A percentile compares a stretch with the other conserved stretches of the same genome.
phyloP scores from a whole-genome alignment of 129 eudicot species.

The Helichrysum umbraculigerum region DNA sequence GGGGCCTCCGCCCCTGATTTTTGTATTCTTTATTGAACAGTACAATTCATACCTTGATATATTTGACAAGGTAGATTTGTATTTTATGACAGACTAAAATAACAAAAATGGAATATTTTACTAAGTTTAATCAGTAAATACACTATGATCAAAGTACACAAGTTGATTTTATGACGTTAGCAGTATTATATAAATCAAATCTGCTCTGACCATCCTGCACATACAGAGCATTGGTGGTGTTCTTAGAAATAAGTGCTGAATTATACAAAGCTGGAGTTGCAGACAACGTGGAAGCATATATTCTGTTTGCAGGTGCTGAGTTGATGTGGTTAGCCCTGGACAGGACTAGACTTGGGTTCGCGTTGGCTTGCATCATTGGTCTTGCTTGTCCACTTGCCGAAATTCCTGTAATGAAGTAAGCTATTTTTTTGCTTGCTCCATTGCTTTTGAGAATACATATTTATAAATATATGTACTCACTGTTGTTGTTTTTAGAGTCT shows the following conservation, averaged over 20 bases:
- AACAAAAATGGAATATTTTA: too few species aligned
- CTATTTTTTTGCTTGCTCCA: neutral
- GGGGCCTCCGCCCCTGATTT: too few species aligned
- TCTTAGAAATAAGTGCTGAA: slow-evolving; percentile 71
- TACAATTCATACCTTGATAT: neutral
- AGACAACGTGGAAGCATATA: slow-evolving; percentile 67
- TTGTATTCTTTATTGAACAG: neutral
- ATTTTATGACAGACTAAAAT: neutral
- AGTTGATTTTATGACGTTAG: neutral
- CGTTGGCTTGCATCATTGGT: slow-evolving; percentile 65
- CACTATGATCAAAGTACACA: neutral
- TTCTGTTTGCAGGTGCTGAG: slow-evolving; percentile 66
- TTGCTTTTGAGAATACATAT: neutral
- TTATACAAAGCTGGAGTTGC: slow-evolving; percentile 74
- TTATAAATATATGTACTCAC: neutral
- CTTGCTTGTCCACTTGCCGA: slow-evolving; percentile 81
- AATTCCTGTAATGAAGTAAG: slow-evolving; percentile 78
- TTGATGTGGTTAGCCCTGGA: slow-evolving; percentile 56
- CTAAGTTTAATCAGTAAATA: neutral
- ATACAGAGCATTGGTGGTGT: slow-evolving; percentile 59
- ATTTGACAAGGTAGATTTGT: neutral
- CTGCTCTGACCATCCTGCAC: neutral
- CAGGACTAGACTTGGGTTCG: slow-evolving; percentile 52
- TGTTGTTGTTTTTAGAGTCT: slow-evolving; percentile 32
- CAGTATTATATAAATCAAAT: neutral